phyloP scores from a whole-genome alignment of 73 alveolate species.

The Tetrahymena thermophila region DNA sequence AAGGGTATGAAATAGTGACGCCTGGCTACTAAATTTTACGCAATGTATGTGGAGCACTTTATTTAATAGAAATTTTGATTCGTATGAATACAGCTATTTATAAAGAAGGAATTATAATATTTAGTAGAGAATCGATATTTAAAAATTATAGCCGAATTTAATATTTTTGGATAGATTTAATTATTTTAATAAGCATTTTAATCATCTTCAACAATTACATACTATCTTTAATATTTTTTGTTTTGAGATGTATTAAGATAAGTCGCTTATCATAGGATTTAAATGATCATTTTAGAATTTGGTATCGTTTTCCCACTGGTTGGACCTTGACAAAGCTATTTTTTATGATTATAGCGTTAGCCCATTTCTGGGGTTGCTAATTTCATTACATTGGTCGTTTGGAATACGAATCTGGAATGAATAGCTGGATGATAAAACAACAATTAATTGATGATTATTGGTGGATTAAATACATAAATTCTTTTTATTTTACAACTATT shows the following conservation, averaged over 20 bases:
- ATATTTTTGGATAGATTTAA: not conserved
- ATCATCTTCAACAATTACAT: not conserved
- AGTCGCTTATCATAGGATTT: not conserved
- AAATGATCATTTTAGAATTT: not conserved
- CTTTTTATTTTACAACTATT: conserved; percentile 71
- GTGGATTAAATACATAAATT: conserved; percentile 38
- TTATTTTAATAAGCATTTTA: not conserved
- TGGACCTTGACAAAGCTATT: not conserved
- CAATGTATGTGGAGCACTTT: not conserved
- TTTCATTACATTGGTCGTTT: not conserved
- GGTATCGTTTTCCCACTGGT: not conserved
- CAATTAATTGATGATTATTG: not conserved
- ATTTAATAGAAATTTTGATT: not conserved
- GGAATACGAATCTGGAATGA: not conserved
- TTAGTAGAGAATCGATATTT: not conserved
- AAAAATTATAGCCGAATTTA: not conserved
- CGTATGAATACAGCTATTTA: not conserved
- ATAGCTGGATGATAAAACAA: not conserved
- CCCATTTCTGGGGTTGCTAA: not conserved
- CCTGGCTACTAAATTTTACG: not conserved
- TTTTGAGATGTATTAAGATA: not conserved
- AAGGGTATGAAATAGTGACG: not conserved
- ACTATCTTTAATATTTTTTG: not conserved
- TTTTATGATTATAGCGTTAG: not conserved
- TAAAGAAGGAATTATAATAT: not conserved